Base-by-base conservation (phyloP, 2,329 filamentous ascomycete genomes). In the Cytospora paraplurivora region DNA sequence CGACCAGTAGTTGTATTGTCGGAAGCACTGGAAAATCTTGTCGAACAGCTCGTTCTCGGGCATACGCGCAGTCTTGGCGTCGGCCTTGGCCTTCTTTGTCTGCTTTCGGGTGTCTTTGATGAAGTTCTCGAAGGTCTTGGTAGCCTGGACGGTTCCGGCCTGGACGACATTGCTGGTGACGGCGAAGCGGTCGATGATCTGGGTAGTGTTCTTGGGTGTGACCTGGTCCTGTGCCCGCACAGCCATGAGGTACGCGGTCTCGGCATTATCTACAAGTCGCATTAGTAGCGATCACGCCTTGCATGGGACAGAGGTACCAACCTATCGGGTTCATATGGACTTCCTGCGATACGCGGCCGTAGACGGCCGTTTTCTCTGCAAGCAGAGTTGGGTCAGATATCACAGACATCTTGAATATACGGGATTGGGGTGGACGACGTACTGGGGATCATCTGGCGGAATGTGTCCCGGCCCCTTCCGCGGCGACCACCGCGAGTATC, bases 61-160 rank as follows among this genome's bases (percentile, higher is more conserved):
- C 77, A 98, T 93, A 77, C 95, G 93, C 38, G 92, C 90, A 34
- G 91, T 89, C 80, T 98, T 97, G 77, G 92, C 88, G 70, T 91
- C 88, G 74, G 85, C 79, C 77, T 85, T 88, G 76, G 88, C 82
- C 66, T 82, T 78, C 74, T 87, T 85, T 70, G 78, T 75, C 57
- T 78, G 72, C 53, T 77, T 75, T 65, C 19, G 71, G 67, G 64
- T 35, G 77, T 79, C 80, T 82, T 87, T 87, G 67, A 88, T 84
- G 65, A 88, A 87, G 68, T 73, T 76, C 44, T 75, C 77, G 68
- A 82, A 84, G 53, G 75, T 76, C 54, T 79, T 78, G 64, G 73
- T 76, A 19, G 79, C 77, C 57, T 82, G 75, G 51, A 44, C 37
- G 33, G 83, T 82, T 56, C 85, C 85, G 52, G 85, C 83, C 56